A percentile compares a stretch with the other conserved stretches of the same genome.
These are phyloP conservation scores for Mimosa pudica DNA, from an alignment of 306 rosid genomes.

Conservation along the genomic window DNA sequence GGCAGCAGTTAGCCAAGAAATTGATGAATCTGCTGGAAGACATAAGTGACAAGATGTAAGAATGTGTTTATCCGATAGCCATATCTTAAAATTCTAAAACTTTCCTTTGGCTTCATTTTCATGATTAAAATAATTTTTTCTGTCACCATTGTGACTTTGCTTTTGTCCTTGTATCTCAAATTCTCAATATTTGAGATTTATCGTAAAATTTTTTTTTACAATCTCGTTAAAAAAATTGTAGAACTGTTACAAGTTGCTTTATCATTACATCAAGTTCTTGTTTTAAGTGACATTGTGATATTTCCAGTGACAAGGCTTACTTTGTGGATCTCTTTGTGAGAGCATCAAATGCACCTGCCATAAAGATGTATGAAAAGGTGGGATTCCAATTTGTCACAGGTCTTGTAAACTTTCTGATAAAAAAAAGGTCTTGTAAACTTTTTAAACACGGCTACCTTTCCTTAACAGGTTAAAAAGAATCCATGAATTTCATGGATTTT, in stretches of 20 bases:
- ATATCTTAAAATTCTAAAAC: constrained; percentile 20
- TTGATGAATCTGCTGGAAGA: constrained; percentile 95
- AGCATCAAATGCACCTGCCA: constrained; percentile 96
- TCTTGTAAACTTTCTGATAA: neutral
- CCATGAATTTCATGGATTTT: neutral
- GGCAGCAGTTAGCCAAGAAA: constrained; percentile 96
- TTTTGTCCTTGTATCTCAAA: neutral
- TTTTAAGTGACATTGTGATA: constrained; percentile 27
- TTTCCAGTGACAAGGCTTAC: constrained; percentile 85
- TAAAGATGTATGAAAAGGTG: constrained; percentile 98
- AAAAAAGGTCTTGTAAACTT: constrained; percentile 2
- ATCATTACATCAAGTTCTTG: constrained; percentile 21
- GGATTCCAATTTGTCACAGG: constrained; percentile 22
- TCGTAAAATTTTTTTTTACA: neutral
- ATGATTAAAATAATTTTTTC: constrained; percentile 7
- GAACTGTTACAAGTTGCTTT: neutral
- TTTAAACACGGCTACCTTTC: neutral
- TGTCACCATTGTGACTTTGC: constrained; percentile 8
- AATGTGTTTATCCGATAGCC: neutral
- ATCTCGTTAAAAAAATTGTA: neutral
- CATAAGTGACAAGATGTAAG: constrained; percentile 88
- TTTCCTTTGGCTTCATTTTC: neutral
- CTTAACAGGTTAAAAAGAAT: neutral
- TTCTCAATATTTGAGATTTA: neutral
- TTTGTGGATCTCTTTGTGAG: constrained; percentile 97